These are phyloP conservation scores for Rhynchosporium secalis DNA, from an alignment of 2,329 filamentous ascomycete species.

Conservation along the genomic window DNA sequence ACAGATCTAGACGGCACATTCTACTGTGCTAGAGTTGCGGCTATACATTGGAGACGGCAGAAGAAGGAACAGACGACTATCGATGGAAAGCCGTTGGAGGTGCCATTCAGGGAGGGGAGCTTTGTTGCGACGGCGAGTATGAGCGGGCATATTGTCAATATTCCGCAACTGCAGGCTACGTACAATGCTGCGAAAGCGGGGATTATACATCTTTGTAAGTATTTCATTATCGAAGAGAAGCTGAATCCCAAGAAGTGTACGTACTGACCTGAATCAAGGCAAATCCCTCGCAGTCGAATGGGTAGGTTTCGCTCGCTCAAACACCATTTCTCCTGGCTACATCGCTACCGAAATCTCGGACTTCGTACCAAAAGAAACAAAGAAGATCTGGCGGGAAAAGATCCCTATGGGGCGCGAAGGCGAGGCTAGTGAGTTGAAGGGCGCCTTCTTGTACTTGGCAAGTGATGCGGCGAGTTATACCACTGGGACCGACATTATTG, in stretches of 20 bases:
- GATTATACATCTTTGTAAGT: slow-evolving; percentile 57
- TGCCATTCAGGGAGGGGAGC: slow-evolving; percentile 60
- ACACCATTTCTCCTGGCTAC: slow-evolving; percentile 73
- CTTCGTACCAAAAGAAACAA: slow-evolving; percentile 65
- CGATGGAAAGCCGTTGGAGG: slow-evolving; percentile 59
- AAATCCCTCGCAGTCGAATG: slow-evolving; percentile 75
- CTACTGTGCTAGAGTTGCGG: slow-evolving; percentile 73
- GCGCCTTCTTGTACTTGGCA: slow-evolving; percentile 77
- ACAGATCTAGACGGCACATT: slow-evolving; percentile 77
- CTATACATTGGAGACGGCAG: slow-evolving; percentile 68
- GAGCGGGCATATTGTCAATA: slow-evolving; percentile 75
- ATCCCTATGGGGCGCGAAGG: slow-evolving; percentile 57
- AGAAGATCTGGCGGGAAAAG: slow-evolving; percentile 61
- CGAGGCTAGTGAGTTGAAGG: slow-evolving; percentile 73
- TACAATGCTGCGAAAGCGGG: slow-evolving; percentile 75
- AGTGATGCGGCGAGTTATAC: slow-evolving; percentile 83
- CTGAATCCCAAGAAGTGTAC: neutral
- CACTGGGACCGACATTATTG: slow-evolving; percentile 70
- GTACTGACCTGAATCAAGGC: slow-evolving; percentile 44
- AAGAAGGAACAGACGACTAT: slow-evolving; percentile 64
- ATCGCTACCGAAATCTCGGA: slow-evolving; percentile 71
- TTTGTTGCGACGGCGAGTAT: slow-evolving; percentile 80
- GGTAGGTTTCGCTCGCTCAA: slow-evolving; percentile 72
- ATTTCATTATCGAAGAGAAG: slow-evolving; percentile 16
- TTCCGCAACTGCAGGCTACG: slow-evolving; percentile 71